phyloP scores from a whole-genome alignment of 495 filamentous ascomycete genomes.

The Hypoxylon fragiforme region DNA sequence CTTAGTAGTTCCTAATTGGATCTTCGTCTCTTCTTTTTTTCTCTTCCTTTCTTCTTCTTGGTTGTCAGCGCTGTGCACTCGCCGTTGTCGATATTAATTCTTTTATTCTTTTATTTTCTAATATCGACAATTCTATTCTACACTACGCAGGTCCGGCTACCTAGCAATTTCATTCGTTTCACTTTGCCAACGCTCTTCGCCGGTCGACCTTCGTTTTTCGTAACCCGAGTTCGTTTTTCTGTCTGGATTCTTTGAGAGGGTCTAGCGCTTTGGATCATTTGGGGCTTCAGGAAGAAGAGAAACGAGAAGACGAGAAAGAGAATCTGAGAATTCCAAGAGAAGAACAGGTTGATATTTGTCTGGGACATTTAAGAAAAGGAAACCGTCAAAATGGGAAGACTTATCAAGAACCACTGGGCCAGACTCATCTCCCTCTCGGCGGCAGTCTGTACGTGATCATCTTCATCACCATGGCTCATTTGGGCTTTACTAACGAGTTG shows the following conservation, averaged over 20 bases:
- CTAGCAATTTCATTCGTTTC: constrained; percentile 39
- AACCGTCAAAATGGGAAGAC: constrained; percentile 74
- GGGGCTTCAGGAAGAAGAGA: constrained; percentile 27
- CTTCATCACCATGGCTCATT: background rate
- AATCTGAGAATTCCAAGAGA: constrained; percentile 16
- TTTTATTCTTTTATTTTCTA: constrained; percentile 49
- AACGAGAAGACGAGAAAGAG: constrained; percentile 26
- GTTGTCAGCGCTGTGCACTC: constrained; percentile 48
- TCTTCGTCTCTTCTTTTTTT: constrained; percentile 35
- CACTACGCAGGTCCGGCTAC: constrained; percentile 52
- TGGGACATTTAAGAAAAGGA: constrained; percentile 13
- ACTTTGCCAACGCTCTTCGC: constrained; percentile 31
- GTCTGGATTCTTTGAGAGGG: constrained; percentile 24
- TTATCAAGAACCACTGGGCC: constrained; percentile 99
- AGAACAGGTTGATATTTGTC: constrained; percentile 20
- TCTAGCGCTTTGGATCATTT: constrained; percentile 27
- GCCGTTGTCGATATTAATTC: constrained; percentile 49
- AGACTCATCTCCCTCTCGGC: constrained; percentile 88
- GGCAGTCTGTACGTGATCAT: constrained; percentile 68
- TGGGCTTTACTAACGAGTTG: constrained; percentile 36
- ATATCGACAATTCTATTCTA: constrained; percentile 44
- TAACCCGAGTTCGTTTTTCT: constrained; percentile 14
- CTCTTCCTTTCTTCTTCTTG: constrained; percentile 39
- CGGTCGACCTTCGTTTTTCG: constrained; percentile 30
- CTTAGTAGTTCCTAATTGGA: constrained; percentile 32